phyloP scores from a whole-genome alignment of 495 filamentous ascomycete genomes.

The Podospora appendiculata region DNA sequence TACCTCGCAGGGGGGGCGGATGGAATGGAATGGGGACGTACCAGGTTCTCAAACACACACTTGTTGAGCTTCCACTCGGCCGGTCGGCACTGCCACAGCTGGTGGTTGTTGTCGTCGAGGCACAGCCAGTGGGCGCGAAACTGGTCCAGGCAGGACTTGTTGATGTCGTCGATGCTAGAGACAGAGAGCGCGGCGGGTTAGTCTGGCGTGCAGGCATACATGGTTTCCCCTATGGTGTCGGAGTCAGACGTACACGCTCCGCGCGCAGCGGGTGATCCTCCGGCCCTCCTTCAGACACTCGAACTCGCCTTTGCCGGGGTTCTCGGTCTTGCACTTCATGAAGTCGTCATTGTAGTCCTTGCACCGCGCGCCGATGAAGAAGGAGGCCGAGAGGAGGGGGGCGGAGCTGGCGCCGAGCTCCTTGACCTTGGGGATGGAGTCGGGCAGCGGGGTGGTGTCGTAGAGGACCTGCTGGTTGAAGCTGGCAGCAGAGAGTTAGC shows the following conservation, averaged over 20 bases:
- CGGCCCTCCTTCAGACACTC: conserved; percentile 94
- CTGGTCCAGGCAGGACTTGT: conserved; percentile 82
- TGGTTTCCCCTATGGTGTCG: too few species aligned
- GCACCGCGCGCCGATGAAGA: conserved; percentile 95
- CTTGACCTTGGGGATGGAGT: conserved; percentile 79
- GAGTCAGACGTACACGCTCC: conserved; percentile 71
- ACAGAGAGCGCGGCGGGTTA: neutral
- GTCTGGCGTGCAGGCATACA: neutral
- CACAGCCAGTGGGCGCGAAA: conserved; percentile 93
- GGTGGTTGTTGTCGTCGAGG: conserved; percentile 95
- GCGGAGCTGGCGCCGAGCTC: conserved; percentile 90
- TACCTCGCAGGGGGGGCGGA: neutral
- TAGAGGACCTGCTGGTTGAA: conserved; percentile 89
- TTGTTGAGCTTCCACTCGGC: conserved; percentile 75
- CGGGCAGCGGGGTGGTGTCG: conserved; percentile 92
- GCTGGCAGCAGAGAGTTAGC: conserved; percentile 42
- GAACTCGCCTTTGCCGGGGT: conserved; percentile 77
- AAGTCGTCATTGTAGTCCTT: conserved; percentile 95
- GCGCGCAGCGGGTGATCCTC: conserved; percentile 92
- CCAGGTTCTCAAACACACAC: conserved; percentile 93
- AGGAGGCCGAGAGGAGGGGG: conserved; percentile 84
- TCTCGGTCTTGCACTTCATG: conserved; percentile 97
- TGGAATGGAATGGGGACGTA: conserved; percentile 36
- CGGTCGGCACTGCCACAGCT: conserved; percentile 83
- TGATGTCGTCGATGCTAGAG: conserved; percentile 82